Evolutionary conservation across 2,329 filamentous ascomycete species (phyloP).

Genomic region (Apiospora kogelbergensis): DNA sequence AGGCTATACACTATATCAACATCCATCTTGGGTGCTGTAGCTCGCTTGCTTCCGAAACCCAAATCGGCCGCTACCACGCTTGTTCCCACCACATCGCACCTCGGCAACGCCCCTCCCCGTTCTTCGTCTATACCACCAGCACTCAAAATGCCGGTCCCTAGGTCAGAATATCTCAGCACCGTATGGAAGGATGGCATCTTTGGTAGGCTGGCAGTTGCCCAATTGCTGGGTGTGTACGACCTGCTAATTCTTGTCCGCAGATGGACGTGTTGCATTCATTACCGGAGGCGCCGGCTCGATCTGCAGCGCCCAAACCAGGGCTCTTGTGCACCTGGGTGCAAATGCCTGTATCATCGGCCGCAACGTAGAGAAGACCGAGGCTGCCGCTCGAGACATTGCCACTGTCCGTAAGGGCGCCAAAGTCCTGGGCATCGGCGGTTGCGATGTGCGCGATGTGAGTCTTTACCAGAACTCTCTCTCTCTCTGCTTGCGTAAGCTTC

Average conservation of each 20-base stretch:
- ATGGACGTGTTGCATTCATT: conserved; percentile 87
- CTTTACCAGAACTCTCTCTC: background rate
- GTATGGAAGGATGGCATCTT: conserved; percentile 90
- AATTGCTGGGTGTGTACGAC: background rate
- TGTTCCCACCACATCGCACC: background rate
- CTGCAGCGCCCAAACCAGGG: conserved; percentile 90
- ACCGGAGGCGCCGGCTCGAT: conserved; percentile 93
- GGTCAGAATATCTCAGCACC: conserved; percentile 74
- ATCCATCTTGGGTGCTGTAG: background rate
- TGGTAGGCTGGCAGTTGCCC: conserved; percentile 49
- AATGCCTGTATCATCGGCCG: conserved; percentile 93
- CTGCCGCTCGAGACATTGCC: conserved; percentile 77
- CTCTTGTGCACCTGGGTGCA: conserved; percentile 85
- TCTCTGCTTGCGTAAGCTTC: background rate
- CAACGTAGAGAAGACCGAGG: conserved; percentile 83
- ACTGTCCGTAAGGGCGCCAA: conserved; percentile 75
- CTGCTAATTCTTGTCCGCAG: conserved; percentile 42
- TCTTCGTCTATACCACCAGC: background rate
- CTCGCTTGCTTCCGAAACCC: background rate
- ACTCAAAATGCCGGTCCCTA: conserved; percentile 65
- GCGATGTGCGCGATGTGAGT: conserved; percentile 72
- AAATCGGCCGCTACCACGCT: background rate
- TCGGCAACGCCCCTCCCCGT: background rate
- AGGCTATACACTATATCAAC: background rate
- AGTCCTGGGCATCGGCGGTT: conserved; percentile 81